Conservation (phyloP, 495 filamentous ascomycete genomes). For the Talaromyces wortmannii region DNA sequence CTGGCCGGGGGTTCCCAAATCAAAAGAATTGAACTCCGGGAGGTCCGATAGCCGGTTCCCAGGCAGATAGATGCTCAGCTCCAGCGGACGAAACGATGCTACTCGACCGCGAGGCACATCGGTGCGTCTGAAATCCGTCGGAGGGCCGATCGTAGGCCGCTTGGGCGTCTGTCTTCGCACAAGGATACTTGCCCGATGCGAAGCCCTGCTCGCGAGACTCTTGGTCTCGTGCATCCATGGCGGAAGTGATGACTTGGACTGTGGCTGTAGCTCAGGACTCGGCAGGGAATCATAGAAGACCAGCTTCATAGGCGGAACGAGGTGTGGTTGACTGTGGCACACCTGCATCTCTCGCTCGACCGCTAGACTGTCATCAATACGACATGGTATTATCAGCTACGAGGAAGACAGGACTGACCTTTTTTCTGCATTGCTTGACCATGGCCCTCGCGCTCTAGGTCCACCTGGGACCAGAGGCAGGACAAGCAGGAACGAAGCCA, state of each 20-base stretch:
- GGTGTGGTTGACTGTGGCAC: constrained; percentile 43
- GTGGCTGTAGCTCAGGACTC: constrained; percentile 20
- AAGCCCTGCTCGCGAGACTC: constrained; percentile 38
- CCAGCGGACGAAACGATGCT: constrained; percentile 55
- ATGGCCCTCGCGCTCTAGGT: constrained; percentile 16
- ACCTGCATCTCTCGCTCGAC: constrained; percentile 40
- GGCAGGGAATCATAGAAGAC: constrained; percentile 32
- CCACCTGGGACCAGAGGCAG: constrained; percentile 21
- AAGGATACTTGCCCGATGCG: constrained; percentile 43
- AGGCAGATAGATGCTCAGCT: constrained; percentile 67
- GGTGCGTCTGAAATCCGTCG: constrained; percentile 47
- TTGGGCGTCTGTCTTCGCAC: constrained; percentile 35
- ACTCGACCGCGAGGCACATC: constrained; percentile 18
- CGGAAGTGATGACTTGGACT: constrained; percentile 21
- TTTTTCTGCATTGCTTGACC: constrained; percentile 19
- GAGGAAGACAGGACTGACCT: constrained; percentile 8
- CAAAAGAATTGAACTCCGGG: constrained; percentile 34
- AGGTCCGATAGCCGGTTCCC: constrained; percentile 58
- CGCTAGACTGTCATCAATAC: constrained; percentile 9
- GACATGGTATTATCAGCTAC: neutral
- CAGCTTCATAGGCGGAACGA: constrained; percentile 39
- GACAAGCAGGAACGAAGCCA: constrained; percentile 37
- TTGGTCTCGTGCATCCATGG: constrained; percentile 35
- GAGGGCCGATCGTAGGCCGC: constrained; percentile 43
- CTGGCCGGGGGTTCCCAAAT: constrained; percentile 13